Base-by-base conservation (phyloP, 1,284 basidiomycete genomes). In the Sutorius eximius region DNA sequence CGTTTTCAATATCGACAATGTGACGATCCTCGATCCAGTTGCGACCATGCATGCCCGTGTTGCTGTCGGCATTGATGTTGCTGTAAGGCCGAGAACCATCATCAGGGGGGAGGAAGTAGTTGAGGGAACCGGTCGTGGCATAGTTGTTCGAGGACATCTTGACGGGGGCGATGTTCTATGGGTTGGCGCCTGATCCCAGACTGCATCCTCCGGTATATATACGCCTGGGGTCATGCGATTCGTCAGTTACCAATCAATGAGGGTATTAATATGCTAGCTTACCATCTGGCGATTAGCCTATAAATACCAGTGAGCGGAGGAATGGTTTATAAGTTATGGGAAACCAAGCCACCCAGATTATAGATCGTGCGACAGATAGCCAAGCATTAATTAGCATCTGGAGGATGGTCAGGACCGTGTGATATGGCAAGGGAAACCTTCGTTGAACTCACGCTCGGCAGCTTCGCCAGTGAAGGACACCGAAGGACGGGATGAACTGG, bases 1-100 rank as follows among this genome's bases (percentile, higher is more conserved):
- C 48, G 57, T 83, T 66, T 47, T 74, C 63, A 18, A 75, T 63
- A 22, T 58, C 29, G 16, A 70, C 55, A 0, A 46, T 22, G 15
- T 34, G 57, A 15, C 1, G 2, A 22, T 66, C 54, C 20, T 69
- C 45, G 0, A 10, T 2, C 63, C 61, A 66, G 36, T 66, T 69
- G 18, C 27, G 56, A 16, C 0, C 1, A 1, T 12, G 51, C 34
- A 45, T 5, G 7, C 57, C 55, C 1, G 64, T 58, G 20, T 13
- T 16, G 2, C n/a, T 57, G 47, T 56, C 51, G 16, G 50, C 51
- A 38, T 68, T 59, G 54, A 61, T 48, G 22, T 52, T 16, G 29
- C 0, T 40, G 40, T 56, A 67, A 9, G 51, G 36, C 22, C 52
- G 64, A 33, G 64, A 59, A 15, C 60, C 69, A 3, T 71, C 66